Evolutionary conservation across 1,284 basidiomycete species (phyloP).

Genomic region (Exobasidium rhododendri): DNA sequence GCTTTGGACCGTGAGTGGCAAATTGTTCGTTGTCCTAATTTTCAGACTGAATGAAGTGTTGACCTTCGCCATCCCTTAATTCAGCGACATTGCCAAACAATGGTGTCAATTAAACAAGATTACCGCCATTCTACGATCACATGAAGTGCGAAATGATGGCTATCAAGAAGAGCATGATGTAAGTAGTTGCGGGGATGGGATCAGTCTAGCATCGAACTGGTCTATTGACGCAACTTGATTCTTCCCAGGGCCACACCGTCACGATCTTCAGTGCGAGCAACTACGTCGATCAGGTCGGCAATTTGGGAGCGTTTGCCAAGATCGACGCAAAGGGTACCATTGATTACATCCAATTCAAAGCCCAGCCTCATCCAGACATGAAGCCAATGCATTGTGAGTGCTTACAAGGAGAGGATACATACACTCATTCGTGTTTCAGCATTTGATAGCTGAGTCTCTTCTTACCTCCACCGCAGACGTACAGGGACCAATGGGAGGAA

Average conservation of each 20-base stretch:
- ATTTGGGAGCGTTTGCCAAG: conserved; percentile 58
- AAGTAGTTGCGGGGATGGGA: not conserved
- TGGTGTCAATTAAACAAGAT: conserved; percentile 87
- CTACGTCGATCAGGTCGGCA: conserved; percentile 55
- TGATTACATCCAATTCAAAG: conserved; percentile 56
- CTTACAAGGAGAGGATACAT: not conserved
- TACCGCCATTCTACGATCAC: conserved; percentile 86
- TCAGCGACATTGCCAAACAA: conserved; percentile 54
- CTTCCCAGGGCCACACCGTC: conserved; percentile 5
- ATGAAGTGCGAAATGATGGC: conserved; percentile 87
- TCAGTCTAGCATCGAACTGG: not conserved
- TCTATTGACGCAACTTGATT: not conserved
- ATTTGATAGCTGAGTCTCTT: too few species aligned
- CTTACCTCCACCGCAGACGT: not conserved
- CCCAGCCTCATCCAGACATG: conserved; percentile 14
- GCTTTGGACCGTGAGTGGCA: conserved; percentile 71
- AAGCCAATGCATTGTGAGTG: conserved; percentile 11
- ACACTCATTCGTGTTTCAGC: too few species aligned
- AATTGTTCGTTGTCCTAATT: too few species aligned
- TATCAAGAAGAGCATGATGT: conserved; percentile 80
- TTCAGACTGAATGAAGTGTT: conserved; percentile 25
- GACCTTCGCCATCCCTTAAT: conserved; percentile 6
- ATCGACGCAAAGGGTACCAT: conserved; percentile 75
- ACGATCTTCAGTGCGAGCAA: conserved; percentile 64
- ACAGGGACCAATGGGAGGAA: conserved; percentile 7